These are phyloP conservation scores for Candida sp. DNA, from an alignment of 1,139 yeast species.

Conservation along the genomic window DNA sequence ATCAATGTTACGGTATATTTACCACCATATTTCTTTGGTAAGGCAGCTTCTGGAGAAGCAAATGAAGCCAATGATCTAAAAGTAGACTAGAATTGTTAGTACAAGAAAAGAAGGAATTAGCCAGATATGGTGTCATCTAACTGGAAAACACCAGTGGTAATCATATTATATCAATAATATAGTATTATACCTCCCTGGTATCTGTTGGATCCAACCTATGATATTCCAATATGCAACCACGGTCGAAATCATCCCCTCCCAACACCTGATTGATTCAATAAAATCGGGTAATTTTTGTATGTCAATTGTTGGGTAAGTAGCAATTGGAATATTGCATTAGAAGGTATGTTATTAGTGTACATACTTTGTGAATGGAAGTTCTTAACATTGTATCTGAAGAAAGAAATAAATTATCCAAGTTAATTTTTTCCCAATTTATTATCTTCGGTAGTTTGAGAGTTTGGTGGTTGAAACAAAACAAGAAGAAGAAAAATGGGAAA, in stretches of 20 bases:
- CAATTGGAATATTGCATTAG: not conserved
- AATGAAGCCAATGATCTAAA: constrained; percentile 48
- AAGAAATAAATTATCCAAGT: not conserved
- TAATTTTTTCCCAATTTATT: not conserved
- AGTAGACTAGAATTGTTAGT: constrained; percentile 18
- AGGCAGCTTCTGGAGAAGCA: constrained; percentile 55
- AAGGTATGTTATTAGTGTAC: not conserved
- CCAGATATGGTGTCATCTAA: too few species aligned
- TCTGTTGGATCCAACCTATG: too few species aligned
- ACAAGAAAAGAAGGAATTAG: not conserved
- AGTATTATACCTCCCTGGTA: too few species aligned
- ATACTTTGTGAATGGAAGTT: not conserved
- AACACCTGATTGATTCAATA: too few species aligned
- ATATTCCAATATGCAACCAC: too few species aligned
- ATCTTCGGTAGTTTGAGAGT: not conserved
- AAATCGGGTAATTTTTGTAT: too few species aligned
- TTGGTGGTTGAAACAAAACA: too few species aligned
- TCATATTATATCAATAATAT: too few species aligned
- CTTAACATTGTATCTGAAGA: not conserved
- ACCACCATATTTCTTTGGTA: constrained; percentile 94
- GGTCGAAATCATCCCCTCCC: too few species aligned
- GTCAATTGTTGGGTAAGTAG: not conserved
- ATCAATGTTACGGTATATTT: constrained; percentile 88
- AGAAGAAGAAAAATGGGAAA: too few species aligned
- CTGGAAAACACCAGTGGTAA: too few species aligned